Conservation (phyloP, 805 yeast genomes). For the Starmerella bombi region DNA sequence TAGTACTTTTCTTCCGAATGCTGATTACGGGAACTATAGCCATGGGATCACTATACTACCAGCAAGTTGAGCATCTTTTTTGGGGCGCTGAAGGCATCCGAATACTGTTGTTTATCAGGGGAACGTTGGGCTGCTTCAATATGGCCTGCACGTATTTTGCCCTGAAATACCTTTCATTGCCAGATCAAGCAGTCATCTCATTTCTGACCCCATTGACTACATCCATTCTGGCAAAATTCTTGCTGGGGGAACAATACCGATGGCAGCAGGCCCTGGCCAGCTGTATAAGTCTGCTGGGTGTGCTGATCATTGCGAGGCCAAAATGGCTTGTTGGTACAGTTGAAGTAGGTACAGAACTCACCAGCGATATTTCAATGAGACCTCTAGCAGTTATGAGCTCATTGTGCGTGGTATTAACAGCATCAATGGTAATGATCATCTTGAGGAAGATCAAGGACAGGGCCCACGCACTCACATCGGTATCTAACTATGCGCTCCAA, state of each 20-base stretch:
- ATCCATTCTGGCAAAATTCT: constrained; percentile 54
- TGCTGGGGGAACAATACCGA: constrained; percentile 55
- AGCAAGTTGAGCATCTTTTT: constrained; percentile 46
- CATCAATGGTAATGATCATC: constrained; percentile 23
- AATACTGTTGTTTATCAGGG: constrained; percentile 43
- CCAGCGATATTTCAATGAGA: constrained; percentile 2
- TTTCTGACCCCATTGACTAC: constrained; percentile 69
- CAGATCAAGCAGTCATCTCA: constrained; percentile 71
- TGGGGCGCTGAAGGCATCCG: constrained; percentile 56
- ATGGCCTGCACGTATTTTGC: constrained; percentile 70
- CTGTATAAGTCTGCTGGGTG: constrained; percentile 56
- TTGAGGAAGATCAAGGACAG: constrained; percentile 62
- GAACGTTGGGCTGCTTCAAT: constrained; percentile 63
- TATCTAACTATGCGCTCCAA: constrained; percentile 57
- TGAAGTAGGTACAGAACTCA: background rate
- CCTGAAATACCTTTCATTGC: constrained; percentile 54
- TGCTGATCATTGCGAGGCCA: constrained; percentile 70
- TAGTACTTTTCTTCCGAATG: constrained; percentile 64
- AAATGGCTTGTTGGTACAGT: constrained; percentile 45
- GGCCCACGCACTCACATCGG: constrained; percentile 72
- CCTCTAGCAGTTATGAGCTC: constrained; percentile 47
- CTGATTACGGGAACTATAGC: constrained; percentile 51
- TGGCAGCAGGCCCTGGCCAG: constrained; percentile 58
- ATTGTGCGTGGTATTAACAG: constrained; percentile 27
- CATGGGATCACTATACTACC: constrained; percentile 39